Evolutionary conservation across 306 rosid genomes (phyloP).

Genomic region (Sesbania bispinosa): DNA sequence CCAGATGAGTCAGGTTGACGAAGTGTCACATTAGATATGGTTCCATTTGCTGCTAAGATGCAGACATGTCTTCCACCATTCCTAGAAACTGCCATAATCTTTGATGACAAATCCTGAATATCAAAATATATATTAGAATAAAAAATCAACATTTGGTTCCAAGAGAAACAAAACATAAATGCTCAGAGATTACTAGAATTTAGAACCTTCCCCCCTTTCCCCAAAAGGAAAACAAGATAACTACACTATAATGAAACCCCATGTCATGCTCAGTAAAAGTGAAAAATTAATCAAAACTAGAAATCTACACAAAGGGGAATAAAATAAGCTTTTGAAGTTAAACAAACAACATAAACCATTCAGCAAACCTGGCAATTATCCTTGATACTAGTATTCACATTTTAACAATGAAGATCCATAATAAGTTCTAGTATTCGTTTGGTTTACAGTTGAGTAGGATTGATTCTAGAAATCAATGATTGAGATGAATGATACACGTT

Average conservation of each 20-base stretch:
- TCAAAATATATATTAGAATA: background rate
- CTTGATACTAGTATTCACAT: background rate
- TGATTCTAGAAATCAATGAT: too few relatives aligned
- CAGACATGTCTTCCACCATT: slow-evolving; percentile 56
- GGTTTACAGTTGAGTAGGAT: too few relatives aligned
- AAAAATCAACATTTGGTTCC: background rate
- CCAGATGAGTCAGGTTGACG: slow-evolving; percentile 64
- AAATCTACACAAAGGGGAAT: background rate
- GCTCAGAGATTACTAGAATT: background rate
- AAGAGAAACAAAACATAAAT: background rate
- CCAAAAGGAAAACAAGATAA: background rate
- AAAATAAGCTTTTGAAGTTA: background rate
- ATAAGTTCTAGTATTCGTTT: too few relatives aligned
- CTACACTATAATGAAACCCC: background rate
- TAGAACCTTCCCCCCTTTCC: background rate
- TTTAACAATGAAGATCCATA: background rate
- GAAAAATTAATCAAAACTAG: background rate
- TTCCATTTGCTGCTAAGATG: slow-evolving; percentile 66
- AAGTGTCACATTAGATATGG: slow-evolving; percentile 72
- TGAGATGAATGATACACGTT: too few relatives aligned
- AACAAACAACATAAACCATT: background rate
- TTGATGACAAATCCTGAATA: slow-evolving; percentile 60
- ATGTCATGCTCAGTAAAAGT: background rate
- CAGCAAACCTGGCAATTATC: background rate
- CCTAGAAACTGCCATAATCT: slow-evolving; percentile 60